phyloP scores from a whole-genome alignment of 176 grass and related monocot genomes.

The Melocanna baccifera region DNA sequence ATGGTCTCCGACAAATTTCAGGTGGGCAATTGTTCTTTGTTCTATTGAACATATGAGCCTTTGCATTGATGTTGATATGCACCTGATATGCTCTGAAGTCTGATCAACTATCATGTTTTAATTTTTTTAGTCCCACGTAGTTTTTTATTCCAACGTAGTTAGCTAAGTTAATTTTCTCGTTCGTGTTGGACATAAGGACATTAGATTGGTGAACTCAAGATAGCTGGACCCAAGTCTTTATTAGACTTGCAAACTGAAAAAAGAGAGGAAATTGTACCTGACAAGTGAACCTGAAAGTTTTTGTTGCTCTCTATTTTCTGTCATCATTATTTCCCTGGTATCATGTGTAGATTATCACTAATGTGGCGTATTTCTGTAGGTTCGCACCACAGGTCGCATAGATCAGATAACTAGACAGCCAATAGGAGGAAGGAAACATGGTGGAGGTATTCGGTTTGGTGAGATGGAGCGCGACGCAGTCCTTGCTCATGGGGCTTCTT shows the following conservation, averaged over 20 bases:
- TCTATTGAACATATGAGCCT: not conserved
- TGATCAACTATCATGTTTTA: not conserved
- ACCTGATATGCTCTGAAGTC: not conserved
- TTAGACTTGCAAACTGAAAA: not conserved
- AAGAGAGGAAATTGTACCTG: not conserved
- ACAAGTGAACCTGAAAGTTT: not conserved
- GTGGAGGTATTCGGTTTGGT: slow-evolving; percentile 92
- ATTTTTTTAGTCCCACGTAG: not conserved
- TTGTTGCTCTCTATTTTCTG: not conserved
- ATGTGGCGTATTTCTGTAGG: slow-evolving; percentile 34
- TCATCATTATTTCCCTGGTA: not conserved
- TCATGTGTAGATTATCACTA: not conserved
- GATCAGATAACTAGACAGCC: slow-evolving; percentile 89
- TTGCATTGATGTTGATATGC: not conserved
- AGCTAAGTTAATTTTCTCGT: not conserved
- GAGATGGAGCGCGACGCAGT: slow-evolving; percentile 95
- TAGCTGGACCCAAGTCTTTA: not conserved
- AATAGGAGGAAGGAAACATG: slow-evolving; percentile 88
- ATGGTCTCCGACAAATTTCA: slow-evolving; percentile 99
- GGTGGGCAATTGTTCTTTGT: slow-evolving; percentile 35
- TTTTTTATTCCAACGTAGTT: not conserved
- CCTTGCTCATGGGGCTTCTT: slow-evolving; percentile 81
- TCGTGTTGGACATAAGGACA: not conserved
- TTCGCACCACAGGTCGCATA: slow-evolving; percentile 71
- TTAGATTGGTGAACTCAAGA: not conserved